Base-by-base conservation (phyloP, 2,329 filamentous ascomycete species). In the Thielaviopsis ethacetica region DNA sequence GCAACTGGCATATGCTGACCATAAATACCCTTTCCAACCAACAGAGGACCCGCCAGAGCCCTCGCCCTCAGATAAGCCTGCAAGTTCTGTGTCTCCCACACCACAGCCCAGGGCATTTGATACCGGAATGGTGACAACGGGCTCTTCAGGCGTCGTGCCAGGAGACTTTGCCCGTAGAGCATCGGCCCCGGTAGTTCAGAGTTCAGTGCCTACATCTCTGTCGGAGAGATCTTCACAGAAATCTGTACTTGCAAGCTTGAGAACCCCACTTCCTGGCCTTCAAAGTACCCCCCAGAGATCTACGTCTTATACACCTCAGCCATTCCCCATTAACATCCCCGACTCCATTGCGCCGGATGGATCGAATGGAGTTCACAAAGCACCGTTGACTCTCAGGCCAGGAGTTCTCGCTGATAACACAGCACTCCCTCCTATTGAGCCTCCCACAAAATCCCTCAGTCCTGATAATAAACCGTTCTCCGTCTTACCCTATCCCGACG, bases 1-100 rank as follows among this genome's bases (percentile, higher is more conserved):
- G 26, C 57, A 61, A 27, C 55, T 49, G 12, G 56, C 57, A 10
- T 61, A 59, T 21, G 56, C 34, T 1, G 49, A 56, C 12, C 53
- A 58, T 9, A 57, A 62, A n/a, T 63, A 63, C 53, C 61, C 61
- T 10, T 62, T 62, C 30, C 62, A 62, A 52, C 61, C 61, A 13
- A 56, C 21, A 6, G 38, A 59, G 0, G 57, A 62, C n/a, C 24
- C 53, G 6, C 22, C 51, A 21, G 50, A 34, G 22, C 26, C 44
- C n/a, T 21, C 22, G 21, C 38, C 27, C n/a, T 47, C 57, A 27
- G 26, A 44, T 19, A 47, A 54, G 10, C 13, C 19, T 13, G 17
- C 24, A 34, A 21, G 9, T 27, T 5, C n/a, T 22, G 3, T 22
- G 1, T 21, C 19, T 52, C 5, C 19, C 19, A 41, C 15, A 10